phyloP scores from a whole-genome alignment of 768 basidiomycete genomes.

The Postia placenta region DNA sequence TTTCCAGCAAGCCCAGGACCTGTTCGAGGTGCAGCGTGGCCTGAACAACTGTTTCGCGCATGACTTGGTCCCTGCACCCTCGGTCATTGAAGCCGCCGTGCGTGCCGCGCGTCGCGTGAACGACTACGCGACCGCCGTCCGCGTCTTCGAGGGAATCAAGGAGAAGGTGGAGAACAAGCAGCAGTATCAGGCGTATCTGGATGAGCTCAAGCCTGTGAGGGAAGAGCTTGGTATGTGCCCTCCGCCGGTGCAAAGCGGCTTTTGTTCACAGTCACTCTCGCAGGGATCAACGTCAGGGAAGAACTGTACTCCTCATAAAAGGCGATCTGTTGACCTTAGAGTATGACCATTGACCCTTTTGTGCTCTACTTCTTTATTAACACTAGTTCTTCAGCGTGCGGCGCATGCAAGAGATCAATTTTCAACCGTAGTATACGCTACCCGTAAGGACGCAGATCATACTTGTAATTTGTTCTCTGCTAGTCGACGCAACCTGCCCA shows the following conservation, averaged over 20 bases:
- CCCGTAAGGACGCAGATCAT: neutral
- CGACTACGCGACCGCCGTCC: conserved; percentile 95
- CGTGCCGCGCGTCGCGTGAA: conserved; percentile 87
- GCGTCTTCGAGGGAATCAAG: conserved; percentile 92
- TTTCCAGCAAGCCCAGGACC: conserved; percentile 88
- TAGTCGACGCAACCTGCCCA: neutral
- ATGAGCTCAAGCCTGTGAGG: conserved; percentile 81
- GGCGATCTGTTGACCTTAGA: conserved; percentile 4
- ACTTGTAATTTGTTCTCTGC: neutral
- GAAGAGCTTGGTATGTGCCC: conserved; percentile 78
- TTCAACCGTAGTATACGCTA: neutral
- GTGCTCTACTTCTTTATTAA: neutral
- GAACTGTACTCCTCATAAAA: conserved; percentile 50
- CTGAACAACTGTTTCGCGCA: conserved; percentile 99
- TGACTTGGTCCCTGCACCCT: conserved; percentile 85
- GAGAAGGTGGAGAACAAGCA: conserved; percentile 98
- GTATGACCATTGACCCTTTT: conserved; percentile 4
- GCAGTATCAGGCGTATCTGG: conserved; percentile 91
- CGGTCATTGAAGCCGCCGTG: conserved; percentile 82
- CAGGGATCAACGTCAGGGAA: conserved; percentile 58
- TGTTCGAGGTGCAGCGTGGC: conserved; percentile 98
- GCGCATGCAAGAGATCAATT: conserved; percentile 1
- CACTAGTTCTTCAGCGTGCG: neutral
- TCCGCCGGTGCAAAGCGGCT: neutral
- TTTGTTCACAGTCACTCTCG: neutral